Percentiles rank a stretch among this genome's conserved stretches.
Evolutionary conservation across 768 basidiomycete species (phyloP).

Genomic region (Mycena kentingensis): DNA sequence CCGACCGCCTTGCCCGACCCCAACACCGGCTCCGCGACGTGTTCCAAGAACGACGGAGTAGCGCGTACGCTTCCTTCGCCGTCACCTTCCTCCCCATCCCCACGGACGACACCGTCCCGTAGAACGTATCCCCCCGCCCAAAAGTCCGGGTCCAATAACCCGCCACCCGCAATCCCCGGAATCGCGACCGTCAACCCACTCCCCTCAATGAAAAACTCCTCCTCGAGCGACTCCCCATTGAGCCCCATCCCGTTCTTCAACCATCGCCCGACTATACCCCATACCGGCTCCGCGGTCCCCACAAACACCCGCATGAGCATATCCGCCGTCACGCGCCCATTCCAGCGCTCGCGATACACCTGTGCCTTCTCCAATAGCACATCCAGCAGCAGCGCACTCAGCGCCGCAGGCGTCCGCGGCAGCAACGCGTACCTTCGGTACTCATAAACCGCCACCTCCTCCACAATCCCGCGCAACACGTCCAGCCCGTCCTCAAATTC

Average conservation of each 20-base stretch:
- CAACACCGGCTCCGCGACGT: constrained; percentile 59
- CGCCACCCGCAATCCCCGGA: constrained; percentile 39
- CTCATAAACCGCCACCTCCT: constrained; percentile 32
- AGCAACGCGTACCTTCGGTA: constrained; percentile 20
- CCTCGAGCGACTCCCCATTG: constrained; percentile 50
- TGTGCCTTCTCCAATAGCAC: constrained; percentile 59
- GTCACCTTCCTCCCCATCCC: constrained; percentile 23
- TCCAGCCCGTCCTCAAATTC: constrained; percentile 60
- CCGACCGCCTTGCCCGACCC: constrained; percentile 78
- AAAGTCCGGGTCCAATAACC: constrained; percentile 70
- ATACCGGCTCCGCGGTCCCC: constrained; percentile 66
- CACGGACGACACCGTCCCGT: constrained; percentile 41
- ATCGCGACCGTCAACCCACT: constrained; percentile 58
- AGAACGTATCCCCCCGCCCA: constrained; percentile 75
- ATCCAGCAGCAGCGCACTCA: constrained; percentile 64
- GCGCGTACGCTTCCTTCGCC: constrained; percentile 33
- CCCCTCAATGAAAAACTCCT: constrained; percentile 82
- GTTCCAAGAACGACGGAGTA: constrained; percentile 63
- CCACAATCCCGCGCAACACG: constrained; percentile 54
- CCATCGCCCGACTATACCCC: constrained; percentile 75
- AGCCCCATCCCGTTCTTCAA: constrained; percentile 70
- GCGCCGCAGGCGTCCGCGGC: constrained; percentile 47
- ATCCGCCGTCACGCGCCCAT: constrained; percentile 48
- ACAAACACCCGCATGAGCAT: constrained; percentile 65
- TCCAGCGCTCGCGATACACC: constrained; percentile 59